Base-by-base conservation (phyloP, 176 grass and related monocot species). In the Carex littledalei region DNA sequence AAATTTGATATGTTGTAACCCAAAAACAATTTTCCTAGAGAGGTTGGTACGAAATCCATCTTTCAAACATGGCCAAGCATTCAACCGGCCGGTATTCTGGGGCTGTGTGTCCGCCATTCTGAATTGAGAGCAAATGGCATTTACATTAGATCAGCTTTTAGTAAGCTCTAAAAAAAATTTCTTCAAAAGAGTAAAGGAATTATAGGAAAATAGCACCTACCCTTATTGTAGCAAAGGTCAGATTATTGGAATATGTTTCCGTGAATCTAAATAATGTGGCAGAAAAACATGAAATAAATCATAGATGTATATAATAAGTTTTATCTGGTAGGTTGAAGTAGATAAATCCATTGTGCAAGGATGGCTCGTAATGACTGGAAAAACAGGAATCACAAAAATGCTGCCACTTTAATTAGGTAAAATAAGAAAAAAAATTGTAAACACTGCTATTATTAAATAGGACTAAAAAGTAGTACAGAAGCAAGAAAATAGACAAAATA, bases 41-140 rank as follows among this genome's bases (percentile, higher is more conserved):
- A 63, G 87, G 74, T 59, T 72, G 22, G 55, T 81, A 15, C 15
- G 82, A 85, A 29, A 88, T 34, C 87, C 87, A 88, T 72, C 83
- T 80, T 67, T 52, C n/a, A 69, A 88, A 26, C 87, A 85, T 85
- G 20, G 82, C 82, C 31, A 85, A 20, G 43, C 82, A 88, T 57
- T 88, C 83, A 45, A 84, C 55, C 8, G 82, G 87, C 52, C 54
- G 57, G 62, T 81, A 85, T 35, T 88, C 87, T 79, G 75, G 83
- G 37, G 64, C 83, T 71, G 74, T 81, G 82, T 88, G 83, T 6
- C 87, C 87, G 2, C 70, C 87, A 63, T 59, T 45, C 81, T 88
- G 34, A 14, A 81, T 63, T 37, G 13, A 56, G 32, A 55, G 18
- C 18, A 8, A 43, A 70, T 49, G 0, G 8, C 3, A 31, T 32